A percentile compares a stretch with the other conserved stretches of the same genome.
Evolutionary conservation across 305 asterid species (phyloP).

Genomic region (Fraxinus floribunda): DNA sequence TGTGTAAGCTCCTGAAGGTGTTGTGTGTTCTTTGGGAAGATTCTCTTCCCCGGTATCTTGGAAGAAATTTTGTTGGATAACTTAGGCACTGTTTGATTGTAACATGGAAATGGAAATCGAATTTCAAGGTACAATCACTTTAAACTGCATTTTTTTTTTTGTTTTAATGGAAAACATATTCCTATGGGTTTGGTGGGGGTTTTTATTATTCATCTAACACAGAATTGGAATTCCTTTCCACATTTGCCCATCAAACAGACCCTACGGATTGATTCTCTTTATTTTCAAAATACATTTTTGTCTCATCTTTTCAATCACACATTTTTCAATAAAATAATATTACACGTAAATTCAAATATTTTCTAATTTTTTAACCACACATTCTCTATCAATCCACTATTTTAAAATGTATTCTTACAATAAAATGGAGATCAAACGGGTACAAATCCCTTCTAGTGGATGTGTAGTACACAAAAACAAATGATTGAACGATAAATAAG

Average conservation of each 20-base stretch:
- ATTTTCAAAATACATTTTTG: not conserved
- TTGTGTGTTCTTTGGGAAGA: not conserved
- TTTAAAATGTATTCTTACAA: not conserved
- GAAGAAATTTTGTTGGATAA: not conserved
- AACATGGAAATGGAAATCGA: no score
- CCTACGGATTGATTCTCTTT: not conserved
- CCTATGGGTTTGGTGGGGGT: no score
- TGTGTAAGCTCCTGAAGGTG: constrained; percentile 4
- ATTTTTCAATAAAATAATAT: no score
- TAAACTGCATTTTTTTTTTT: no score
- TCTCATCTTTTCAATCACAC: not conserved
- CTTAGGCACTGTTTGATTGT: no score
- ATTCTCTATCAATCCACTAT: no score
- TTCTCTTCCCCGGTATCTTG: not conserved
- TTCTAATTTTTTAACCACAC: not conserved
- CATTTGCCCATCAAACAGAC: no score
- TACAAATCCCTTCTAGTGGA: not conserved
- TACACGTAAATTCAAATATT: not conserved
- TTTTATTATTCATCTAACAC: no score
- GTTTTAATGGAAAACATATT: no score
- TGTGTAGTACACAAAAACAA: not conserved
- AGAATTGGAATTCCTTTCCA: no score
- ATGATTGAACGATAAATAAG: not conserved
- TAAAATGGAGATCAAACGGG: not conserved
- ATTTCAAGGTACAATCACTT: no score